Base-by-base conservation (phyloP, 805 yeast species). In the Yamadazyma sp. region DNA sequence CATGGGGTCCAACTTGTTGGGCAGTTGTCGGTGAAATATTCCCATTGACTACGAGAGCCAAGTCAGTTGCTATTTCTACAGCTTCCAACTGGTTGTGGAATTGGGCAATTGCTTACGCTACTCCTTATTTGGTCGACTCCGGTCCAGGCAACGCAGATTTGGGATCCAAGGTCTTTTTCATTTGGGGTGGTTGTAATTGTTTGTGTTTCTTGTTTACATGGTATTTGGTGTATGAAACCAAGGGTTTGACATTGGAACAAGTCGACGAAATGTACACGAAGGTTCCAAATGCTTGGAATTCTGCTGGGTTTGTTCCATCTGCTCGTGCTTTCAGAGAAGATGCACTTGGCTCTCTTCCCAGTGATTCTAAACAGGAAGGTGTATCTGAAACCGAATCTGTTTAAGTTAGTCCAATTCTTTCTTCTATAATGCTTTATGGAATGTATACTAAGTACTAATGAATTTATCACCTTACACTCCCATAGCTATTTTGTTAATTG, bases 1-100 rank as follows among this genome's bases (percentile, higher is more conserved):
- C 70, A 32, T 64, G 70, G 70, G 70, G 70, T 45, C 71, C 71
- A 32, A 52, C 59, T 38, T 55, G 60, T 37, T 64, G 70, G 70
- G 63, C 64, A 28, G 59, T 63, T 31, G 44, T 57, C 46, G 67
- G 66, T 39, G 70, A 64, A 52, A 48, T 60, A 37, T 63, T 45
- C 57, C 60, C 69, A 21, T 57, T 64, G 46, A 55, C 58, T 35
- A 64, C 63, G 35, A 59, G 70, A 57, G 66, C 64, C 46, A 62
- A 62, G 53, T 60, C 68, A 17, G 56, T 62, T 40, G 64, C 70
- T 30, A 37, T 62, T 41, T 62, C 65, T 45, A 55, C 67, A 28
- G 69, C 69, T 29, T 58, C 67, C 36, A 64, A 64, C 54, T 64
- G 70, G 70, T 58, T 63, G 50, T 62, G 60, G 62, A 64, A 64